Base-by-base conservation (phyloP, 2,329 filamentous ascomycete species). In the Verticillium longisporum region DNA sequence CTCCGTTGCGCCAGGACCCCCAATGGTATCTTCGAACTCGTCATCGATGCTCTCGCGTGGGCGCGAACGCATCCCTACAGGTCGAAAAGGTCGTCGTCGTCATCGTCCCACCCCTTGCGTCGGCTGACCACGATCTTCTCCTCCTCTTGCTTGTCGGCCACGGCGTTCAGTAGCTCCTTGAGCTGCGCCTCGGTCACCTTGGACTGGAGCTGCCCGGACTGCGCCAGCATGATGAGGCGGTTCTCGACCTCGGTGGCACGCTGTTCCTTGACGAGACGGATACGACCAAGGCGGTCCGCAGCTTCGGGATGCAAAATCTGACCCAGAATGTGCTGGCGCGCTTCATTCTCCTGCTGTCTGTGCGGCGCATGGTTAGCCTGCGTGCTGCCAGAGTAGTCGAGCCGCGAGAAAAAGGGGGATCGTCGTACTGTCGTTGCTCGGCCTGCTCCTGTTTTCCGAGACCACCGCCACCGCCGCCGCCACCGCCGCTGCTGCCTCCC, bases 271-370 rank as follows among this genome's bases (percentile, higher is more conserved):
- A 99, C 95, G 63, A 99, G 87, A 37, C 94, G 89, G 78, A 99
- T 98, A 66, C 95, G 91, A 61, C 91, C 92, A 1, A 99, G 84
- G 14, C 95, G 90, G 78, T 99, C 95, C 63, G 92, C 90, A 18
- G 95, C 95, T 71, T 94, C 92, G 67, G 95, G 95, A 70, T 93
- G 88, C 64, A 99, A 91, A 79, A 99, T 98, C 77, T 98, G 95
- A 68, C 84, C 85, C 64, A 99, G 88, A 68, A 97, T 89, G 62
- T 85, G 83, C 69, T 87, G 80, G 62, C 92, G 89, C 45, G 89
- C 88, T 73, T 94, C 90, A 66, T 85, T 83, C 67, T 69, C 65
- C 67, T 84, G 77, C 71, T 78, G 74, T 66, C 76, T 82, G 67
- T 61, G 37, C 26, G 31, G 32, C 56, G 41, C 57, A 66, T 61